Percentiles rank a stretch among this genome's conserved stretches.
phyloP scores from a whole-genome alignment of 202 grass and related monocot species.

The Setaria viridis region DNA sequence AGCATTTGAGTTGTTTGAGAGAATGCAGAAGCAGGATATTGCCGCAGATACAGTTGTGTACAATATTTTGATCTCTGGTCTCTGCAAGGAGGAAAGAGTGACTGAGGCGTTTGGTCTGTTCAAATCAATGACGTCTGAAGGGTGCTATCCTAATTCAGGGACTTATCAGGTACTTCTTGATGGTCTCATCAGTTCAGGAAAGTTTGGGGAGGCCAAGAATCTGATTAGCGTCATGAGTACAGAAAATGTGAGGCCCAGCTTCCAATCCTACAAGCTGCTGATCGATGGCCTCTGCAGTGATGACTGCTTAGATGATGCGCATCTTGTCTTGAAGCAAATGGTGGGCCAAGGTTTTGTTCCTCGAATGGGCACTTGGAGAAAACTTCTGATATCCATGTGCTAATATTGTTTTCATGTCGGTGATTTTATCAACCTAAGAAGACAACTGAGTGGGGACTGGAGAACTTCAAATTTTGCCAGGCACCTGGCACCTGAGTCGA shows the following conservation, averaged over 20 bases:
- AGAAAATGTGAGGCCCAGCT: slow-evolving; percentile 69
- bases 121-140: slow-evolving; percentile 65
- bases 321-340: slow-evolving; percentile 78
- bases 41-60: slow-evolving; percentile 69
- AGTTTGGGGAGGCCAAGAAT: slow-evolving; percentile 62
- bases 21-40: slow-evolving; percentile 63
- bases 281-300: slow-evolving; percentile 84
- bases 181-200: slow-evolving; percentile 64
- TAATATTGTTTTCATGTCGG: slow-evolving; percentile 1
- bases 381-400: slow-evolving; percentile 60
- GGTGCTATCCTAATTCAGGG: slow-evolving; percentile 80
- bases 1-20: slow-evolving; percentile 69
- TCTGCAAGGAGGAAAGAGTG: slow-evolving; percentile 69
- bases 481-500: not conserved
- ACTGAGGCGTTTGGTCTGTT: slow-evolving; percentile 58
- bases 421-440: slow-evolving; percentile 9
- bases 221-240: slow-evolving; percentile 65
- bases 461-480: not conserved
- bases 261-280: slow-evolving; percentile 75
- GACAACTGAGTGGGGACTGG: not conserved
- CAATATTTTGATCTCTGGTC: slow-evolving; percentile 87
- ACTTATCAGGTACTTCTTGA: slow-evolving; percentile 81
- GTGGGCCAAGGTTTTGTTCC: slow-evolving; percentile 82
- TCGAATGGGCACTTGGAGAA: slow-evolving; percentile 77
- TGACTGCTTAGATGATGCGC: slow-evolving; percentile 63